Base-by-base conservation (phyloP, 2,329 filamentous ascomycete species). In the Graphilbum ipis-grandicollis region DNA sequence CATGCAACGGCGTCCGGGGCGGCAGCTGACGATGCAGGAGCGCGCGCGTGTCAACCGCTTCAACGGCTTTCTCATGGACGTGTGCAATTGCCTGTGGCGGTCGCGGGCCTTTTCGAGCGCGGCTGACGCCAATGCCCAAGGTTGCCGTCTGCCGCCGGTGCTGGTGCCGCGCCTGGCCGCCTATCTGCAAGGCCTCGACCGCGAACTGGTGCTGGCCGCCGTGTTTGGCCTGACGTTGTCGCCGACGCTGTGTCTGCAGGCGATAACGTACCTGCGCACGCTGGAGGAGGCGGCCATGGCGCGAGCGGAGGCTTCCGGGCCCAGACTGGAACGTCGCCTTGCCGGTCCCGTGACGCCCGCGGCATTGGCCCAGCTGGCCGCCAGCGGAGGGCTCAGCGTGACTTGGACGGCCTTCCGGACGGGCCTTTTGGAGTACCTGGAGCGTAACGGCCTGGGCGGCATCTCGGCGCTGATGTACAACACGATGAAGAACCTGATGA, bases 41-140 rank as follows among this genome's bases (percentile, higher is more conserved):
- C 62, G 68, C 31, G 56, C 62, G 23, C 70, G 78, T 39, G 69
- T 84, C 30, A 70, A 73, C 44, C 58, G 67, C 19, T 86, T 90
- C 58, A 93, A 93, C 52, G 78, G 78, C 18, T 85, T 79, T 51
- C 66, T 92, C 23, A 86, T 90, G 73, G 84, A 93, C 50, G 68
- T 85, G 23, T 86, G 82, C 60, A 92, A 92, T 51, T 73, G 80
- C 35, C 54, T 90, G 33, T 92, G 83, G 83, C 71, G 82, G 9
- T 70, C 71, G 18, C 71, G 76, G 12, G 83, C 78, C 1, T 77
- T 92, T 41, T 71, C 71, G 40, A 58, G 59, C 12, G 59, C 61
- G 2, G n/a, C n/a, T n/a, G 80, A 88, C 44, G 57, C 66, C n/a
- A 75, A 75, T 47, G 63, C 71, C 2, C 62, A 65, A 37, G 72